Percentiles rank a stretch among this genome's conserved stretches.
Evolutionary conservation across 495 filamentous ascomycete genomes (phyloP).

Genomic region (Cudoniella acicularis): DNA sequence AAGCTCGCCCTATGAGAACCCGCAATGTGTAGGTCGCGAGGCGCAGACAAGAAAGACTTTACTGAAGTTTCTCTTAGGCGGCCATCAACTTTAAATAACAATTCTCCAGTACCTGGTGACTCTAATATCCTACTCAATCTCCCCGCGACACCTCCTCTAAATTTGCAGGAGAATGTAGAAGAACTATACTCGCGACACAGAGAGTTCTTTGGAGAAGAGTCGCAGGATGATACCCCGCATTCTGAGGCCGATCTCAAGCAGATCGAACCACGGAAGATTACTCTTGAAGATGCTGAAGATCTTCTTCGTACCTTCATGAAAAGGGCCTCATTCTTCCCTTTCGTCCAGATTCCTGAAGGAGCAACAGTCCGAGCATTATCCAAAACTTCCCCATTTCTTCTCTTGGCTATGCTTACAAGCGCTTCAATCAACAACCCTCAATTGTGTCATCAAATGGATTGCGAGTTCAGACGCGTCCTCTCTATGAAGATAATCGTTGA

Average conservation of each 20-base stretch:
- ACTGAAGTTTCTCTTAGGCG: neutral
- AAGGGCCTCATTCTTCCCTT: constrained; percentile 36
- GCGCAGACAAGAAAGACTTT: neutral
- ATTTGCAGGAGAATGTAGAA: constrained; percentile 7
- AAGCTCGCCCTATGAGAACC: constrained; percentile 21
- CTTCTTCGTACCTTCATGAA: constrained; percentile 14
- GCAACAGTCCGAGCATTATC: constrained; percentile 29
- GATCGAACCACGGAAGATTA: constrained; percentile 8
- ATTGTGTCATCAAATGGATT: constrained; percentile 25
- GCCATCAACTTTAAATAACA: neutral
- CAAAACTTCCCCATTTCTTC: constrained; percentile 34
- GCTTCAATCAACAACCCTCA: constrained; percentile 21
- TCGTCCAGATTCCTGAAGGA: constrained; percentile 29
- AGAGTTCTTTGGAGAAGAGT: constrained; percentile 9
- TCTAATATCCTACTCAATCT: constrained; percentile 19
- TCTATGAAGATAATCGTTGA: constrained; percentile 29
- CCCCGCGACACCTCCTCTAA: constrained; percentile 10
- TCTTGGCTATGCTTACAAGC: constrained; percentile 30
- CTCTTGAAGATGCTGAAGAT: constrained; percentile 15
- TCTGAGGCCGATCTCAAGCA: neutral
- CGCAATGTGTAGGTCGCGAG: constrained; percentile 6
- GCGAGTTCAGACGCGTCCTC: constrained; percentile 28
- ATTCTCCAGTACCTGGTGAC: neutral
- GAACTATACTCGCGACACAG: constrained; percentile 17
- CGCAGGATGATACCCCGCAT: neutral